phyloP scores from a whole-genome alignment of 2,329 filamentous ascomycete species.

The Chrysoporthe austroafricana region DNA sequence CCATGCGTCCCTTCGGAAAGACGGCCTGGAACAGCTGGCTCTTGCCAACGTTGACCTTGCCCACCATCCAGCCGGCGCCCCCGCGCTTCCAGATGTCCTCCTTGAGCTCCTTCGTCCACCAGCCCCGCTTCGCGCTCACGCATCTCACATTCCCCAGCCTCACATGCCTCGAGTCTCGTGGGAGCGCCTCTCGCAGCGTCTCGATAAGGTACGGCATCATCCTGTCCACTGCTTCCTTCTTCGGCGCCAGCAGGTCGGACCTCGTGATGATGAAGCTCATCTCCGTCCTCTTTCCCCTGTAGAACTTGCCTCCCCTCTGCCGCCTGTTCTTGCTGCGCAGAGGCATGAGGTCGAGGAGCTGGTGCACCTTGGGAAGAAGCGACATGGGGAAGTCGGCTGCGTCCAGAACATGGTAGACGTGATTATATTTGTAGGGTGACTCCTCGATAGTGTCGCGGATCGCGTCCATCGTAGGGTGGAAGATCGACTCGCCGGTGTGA shows the following conservation, averaged over 20 bases:
- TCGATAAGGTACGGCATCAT: constrained; percentile 85
- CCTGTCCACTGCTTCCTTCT: constrained; percentile 79
- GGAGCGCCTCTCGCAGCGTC: constrained; percentile 77
- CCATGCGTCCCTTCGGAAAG: constrained; percentile 75
- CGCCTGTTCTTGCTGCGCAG: constrained; percentile 82
- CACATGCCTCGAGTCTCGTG: constrained; percentile 67
- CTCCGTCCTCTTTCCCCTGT: constrained; percentile 70
- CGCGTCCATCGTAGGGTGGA: constrained; percentile 79
- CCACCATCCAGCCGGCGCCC: constrained; percentile 92
- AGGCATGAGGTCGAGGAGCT: constrained; percentile 70
- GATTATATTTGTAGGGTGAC: constrained; percentile 87
- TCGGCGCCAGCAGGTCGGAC: constrained; percentile 81
- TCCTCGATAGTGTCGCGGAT: constrained; percentile 84
- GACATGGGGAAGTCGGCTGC: constrained; percentile 98
- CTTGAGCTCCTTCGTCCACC: constrained; percentile 90
- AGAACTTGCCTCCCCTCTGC: constrained; percentile 68
- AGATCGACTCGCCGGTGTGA: constrained; percentile 69
- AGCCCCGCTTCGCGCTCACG: constrained; percentile 82
- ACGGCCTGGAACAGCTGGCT: constrained; percentile 87
- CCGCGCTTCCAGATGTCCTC: constrained; percentile 83
- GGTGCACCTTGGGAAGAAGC: constrained; percentile 75
- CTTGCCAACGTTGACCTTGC: constrained; percentile 98
- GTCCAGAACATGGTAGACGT: constrained; percentile 94
- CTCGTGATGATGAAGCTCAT: constrained; percentile 91
- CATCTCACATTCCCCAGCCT: constrained; percentile 86